These are phyloP conservation scores for Lachnellula willkommii DNA, from an alignment of 2,329 filamentous ascomycete genomes.

Conservation along the genomic window DNA sequence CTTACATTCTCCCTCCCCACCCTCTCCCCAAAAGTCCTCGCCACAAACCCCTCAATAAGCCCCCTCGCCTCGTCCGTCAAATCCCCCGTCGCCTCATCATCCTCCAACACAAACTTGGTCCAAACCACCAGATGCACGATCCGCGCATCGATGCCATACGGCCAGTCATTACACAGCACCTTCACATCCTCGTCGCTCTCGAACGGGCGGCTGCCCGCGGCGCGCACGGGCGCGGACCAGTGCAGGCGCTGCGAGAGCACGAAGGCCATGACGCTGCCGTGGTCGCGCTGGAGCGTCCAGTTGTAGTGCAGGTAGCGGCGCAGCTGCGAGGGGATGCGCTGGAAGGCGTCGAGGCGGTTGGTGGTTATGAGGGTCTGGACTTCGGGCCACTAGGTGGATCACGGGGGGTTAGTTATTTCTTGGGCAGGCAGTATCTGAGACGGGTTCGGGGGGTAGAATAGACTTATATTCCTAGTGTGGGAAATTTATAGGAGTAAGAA, in stretches of 20 bases:
- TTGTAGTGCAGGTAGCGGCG: slow-evolving; percentile 71
- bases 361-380: slow-evolving; percentile 54
- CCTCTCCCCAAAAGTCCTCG: slow-evolving; percentile 55
- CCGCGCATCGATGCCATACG: slow-evolving; percentile 72
- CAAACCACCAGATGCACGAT: slow-evolving; percentile 87
- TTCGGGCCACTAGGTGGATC: too few relatives aligned
- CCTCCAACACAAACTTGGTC: slow-evolving; percentile 79
- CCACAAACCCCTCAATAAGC: slow-evolving; percentile 67
- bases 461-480: too few relatives aligned
- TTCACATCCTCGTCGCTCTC: slow-evolving; percentile 51
- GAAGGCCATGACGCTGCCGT: slow-evolving; percentile 76
- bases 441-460: too few relatives aligned
- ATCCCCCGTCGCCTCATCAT: slow-evolving; percentile 54
- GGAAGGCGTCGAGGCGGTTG: slow-evolving; percentile 72
- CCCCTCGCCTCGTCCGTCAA: slow-evolving; percentile 58
- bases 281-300: slow-evolving; percentile 54
- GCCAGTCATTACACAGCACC: slow-evolving; percentile 88
- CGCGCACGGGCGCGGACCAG: slow-evolving; percentile 55
- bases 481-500: too few relatives aligned
- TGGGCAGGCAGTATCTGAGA: too few relatives aligned
- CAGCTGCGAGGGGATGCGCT: slow-evolving; percentile 70
- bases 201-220: slow-evolving; percentile 27
- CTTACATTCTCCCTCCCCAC: slow-evolving; percentile 51
- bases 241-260: slow-evolving; percentile 63
- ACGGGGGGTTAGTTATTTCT: too few relatives aligned